Conservation (phyloP, 75 land plant species). For the Gnetum montanum region DNA sequence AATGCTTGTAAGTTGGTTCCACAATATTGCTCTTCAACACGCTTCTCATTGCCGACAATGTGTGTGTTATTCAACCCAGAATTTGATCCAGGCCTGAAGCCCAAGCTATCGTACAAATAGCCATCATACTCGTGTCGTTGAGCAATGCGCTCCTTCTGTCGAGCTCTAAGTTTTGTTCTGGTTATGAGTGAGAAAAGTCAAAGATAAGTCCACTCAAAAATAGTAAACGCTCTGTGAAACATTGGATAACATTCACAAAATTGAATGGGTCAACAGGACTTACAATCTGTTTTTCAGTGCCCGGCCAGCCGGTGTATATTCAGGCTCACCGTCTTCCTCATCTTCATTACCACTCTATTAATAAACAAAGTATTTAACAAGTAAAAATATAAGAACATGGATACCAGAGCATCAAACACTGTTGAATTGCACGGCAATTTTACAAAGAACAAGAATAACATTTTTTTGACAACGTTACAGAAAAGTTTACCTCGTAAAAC, state of each 20-base stretch:
- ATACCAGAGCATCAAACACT: background rate
- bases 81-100: background rate
- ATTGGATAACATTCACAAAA: too few relatives aligned
- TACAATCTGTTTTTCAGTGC: slow-evolving; percentile 80
- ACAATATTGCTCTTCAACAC: background rate
- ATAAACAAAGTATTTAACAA: slow-evolving; percentile 2
- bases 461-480: too few relatives aligned
- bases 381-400: background rate
- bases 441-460: too few relatives aligned
- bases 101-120: background rate
- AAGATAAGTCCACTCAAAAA: background rate
- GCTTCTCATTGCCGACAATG: background rate
- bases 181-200: slow-evolving; percentile 1
- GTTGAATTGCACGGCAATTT: background rate
- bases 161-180: slow-evolving; percentile 75
- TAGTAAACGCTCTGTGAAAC: too few relatives aligned
- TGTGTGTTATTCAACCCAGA: background rate
- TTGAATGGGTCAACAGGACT: too few relatives aligned
- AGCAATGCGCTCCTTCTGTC: slow-evolving; percentile 81
- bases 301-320: slow-evolving; percentile 87
- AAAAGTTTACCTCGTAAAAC: too few relatives aligned
- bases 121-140: slow-evolving; percentile 15
- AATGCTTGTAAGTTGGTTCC: background rate
- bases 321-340: slow-evolving; percentile 55
- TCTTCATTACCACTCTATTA: slow-evolving; percentile 50